Evolutionary conservation across 345 rosid genomes (phyloP), one percentile per base, ranked within the genome.

Genomic region (Aquilaria yunnanensis): DNA sequence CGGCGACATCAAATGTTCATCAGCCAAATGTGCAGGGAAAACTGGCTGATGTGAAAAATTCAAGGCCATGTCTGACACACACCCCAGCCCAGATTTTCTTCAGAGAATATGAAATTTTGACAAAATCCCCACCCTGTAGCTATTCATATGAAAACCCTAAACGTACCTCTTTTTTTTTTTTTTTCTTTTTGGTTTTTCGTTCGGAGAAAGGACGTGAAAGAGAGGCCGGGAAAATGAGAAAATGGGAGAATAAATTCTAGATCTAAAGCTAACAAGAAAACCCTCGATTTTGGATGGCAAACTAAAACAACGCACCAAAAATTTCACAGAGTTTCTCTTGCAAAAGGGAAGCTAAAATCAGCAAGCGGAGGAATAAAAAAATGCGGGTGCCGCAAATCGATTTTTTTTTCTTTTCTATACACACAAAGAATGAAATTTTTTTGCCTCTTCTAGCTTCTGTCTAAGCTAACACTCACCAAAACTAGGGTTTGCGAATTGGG

Each of bases 11-110:
- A 79, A 56, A 78, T 70, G 80, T 29, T 92, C 98, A 67, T 89
- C 95, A 6, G 87, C 71, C 33, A 84, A 55, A 79, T 70, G 87
- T 23, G 85, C 56, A 14, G 89, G 66, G 68, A 85, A 82, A 34
- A 88, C 62, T 3, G 87, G 86, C 63, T 93, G 76, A 65, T 64
- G 96, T 16, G 99, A 86, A 79, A 79, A 85, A 76, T 94, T 94
- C 77, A 94, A 82, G 11, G 99, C 83, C 99, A 90, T 32, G 63
- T 47, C 54, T 12, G 47, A 78, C 59, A 67, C 51, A 69, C 59
- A 57, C 69, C 56, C 62, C 57, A 63, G 66, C 41, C 72, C 61
- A 57, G 43, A 31, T 65, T 59, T 56, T 13, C 62, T 33, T 33
- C 2, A 9, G 32, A 57, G 13, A 32, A 64, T 43, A 55, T 31